These are phyloP conservation scores for Alternaria sp. DNA, from an alignment of 2,329 filamentous ascomycete species.

Conservation along the genomic window DNA sequence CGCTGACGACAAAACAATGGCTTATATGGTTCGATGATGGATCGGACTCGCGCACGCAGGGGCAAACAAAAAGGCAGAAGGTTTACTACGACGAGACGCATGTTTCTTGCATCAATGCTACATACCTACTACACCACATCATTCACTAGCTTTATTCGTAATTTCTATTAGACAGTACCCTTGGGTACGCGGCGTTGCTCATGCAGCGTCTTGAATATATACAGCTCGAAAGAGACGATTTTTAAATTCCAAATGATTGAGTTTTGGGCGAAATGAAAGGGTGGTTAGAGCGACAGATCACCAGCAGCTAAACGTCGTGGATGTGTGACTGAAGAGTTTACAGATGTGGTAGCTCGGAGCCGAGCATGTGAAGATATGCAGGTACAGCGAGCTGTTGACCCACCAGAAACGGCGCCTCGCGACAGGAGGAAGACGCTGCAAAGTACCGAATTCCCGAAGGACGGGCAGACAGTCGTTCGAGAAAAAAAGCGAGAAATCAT, in stretches of 20 bases:
- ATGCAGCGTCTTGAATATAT: background rate
- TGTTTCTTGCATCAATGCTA: conserved; percentile 1
- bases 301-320: background rate
- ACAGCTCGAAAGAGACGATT: background rate
- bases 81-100: conserved; percentile 1
- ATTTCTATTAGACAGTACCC: conserved; percentile 8
- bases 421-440: background rate
- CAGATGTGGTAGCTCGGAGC: background rate
- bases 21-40: conserved; percentile 3
- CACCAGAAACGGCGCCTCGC: background rate
- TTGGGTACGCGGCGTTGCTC: background rate
- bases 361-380: background rate
- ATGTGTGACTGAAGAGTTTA: background rate
- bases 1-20: conserved; percentile 1
- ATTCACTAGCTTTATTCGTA: conserved; percentile 6
- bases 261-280: background rate
- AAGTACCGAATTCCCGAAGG: background rate
- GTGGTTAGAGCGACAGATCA: background rate
- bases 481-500: background rate
- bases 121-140: background rate
- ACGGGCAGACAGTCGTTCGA: background rate
- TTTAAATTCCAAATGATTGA: background rate
- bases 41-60: background rate
- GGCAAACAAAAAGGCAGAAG: background rate
- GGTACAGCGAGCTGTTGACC: background rate